phyloP scores from a whole-genome alignment of 208 protist genomes.

The Strigomonas culicis region DNA sequence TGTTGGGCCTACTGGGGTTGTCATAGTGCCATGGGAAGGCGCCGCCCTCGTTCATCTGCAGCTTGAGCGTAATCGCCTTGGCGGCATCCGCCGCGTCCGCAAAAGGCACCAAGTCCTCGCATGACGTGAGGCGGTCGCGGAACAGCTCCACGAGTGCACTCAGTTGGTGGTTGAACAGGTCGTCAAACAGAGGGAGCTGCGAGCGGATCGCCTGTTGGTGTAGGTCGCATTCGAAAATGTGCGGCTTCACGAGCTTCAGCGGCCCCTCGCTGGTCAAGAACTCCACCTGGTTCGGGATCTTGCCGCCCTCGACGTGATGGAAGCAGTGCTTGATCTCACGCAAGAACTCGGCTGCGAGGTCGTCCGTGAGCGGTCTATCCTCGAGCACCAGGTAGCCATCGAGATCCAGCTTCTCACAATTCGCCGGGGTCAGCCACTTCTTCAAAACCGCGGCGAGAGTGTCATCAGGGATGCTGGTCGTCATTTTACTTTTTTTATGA shows the following conservation, averaged over 20 bases:
- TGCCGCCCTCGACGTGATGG: conserved; percentile 24
- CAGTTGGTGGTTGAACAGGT: conserved; percentile 30
- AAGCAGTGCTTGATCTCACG: conserved; percentile 32
- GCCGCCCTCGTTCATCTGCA: conserved; percentile 54
- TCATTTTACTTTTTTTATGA: not conserved
- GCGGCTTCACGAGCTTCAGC: conserved; percentile 41
- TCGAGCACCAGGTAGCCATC: conserved; percentile 35
- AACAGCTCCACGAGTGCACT: conserved; percentile 31
- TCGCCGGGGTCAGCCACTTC: conserved; percentile 22
- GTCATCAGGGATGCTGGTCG: not conserved
- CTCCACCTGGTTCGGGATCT: conserved; percentile 35
- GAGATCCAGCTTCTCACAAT: conserved; percentile 33
- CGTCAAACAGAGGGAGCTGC: conserved; percentile 30
- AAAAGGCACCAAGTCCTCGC: conserved; percentile 30
- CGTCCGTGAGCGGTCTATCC: conserved; percentile 16
- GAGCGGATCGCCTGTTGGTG: conserved; percentile 24
- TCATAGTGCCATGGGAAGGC: conserved; percentile 62
- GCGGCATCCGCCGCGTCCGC: conserved; percentile 12
- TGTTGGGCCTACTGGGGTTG: conserved; percentile 46
- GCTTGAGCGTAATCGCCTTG: conserved; percentile 35
- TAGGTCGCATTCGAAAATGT: conserved; percentile 55
- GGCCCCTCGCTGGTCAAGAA: conserved; percentile 35
- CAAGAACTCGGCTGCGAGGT: conserved; percentile 21
- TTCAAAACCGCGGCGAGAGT: conserved; percentile 17
- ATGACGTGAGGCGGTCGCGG: conserved; percentile 23